Base-by-base conservation (phyloP, 2,329 filamentous ascomycete genomes). In the Sporothrix sp. region DNA sequence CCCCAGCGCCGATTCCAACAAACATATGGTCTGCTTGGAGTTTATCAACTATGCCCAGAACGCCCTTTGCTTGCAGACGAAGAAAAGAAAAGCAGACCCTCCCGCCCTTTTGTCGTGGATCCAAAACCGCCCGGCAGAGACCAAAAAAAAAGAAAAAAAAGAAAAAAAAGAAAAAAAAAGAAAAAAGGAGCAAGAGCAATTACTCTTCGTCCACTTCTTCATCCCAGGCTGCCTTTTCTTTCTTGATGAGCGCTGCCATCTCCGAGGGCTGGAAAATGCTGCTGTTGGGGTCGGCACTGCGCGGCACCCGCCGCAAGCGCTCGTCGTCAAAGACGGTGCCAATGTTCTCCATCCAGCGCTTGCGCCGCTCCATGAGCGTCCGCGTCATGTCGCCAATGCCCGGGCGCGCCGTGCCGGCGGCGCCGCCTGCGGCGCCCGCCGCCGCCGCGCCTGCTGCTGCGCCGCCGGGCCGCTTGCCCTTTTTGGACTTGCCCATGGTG, bases 401-500 rank as follows among this genome's bases (percentile, higher is more conserved):
- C 2, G 84, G 81, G n/a, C 82, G 74, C 8, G 82, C 82, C 65
- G 79, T 82, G 27, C 78, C 81, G 4, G 45, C 51, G 0, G 51
- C 38, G 5, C 58, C 46, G 6, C 32, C 53, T 1, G 51, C 51
- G 13, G 28, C 54, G 2, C 21, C 54, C 4, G 13, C 70, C 73
- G n/a, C 76, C 3, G 42, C 55, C 40, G 84, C 84, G 54, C 83
- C 86, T 62, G 59, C 78, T 2, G 45, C 72, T 67, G 54, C 72
- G 63, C 67, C 87, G 79, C 59, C 78, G 4, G 59, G 56, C 48
- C 44, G 56, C 56, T 49, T 61, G 51, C 94, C 91, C 52, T 89
- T 84, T 70, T 95, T 95, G 67, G 94, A 94, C 66, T 97, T 94
- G 65, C 90, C 87, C 69, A 97, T 84, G 1, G 88, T 95, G 42